Conservation (phyloP, 768 basidiomycete genomes). For the Suillus spraguei region DNA sequence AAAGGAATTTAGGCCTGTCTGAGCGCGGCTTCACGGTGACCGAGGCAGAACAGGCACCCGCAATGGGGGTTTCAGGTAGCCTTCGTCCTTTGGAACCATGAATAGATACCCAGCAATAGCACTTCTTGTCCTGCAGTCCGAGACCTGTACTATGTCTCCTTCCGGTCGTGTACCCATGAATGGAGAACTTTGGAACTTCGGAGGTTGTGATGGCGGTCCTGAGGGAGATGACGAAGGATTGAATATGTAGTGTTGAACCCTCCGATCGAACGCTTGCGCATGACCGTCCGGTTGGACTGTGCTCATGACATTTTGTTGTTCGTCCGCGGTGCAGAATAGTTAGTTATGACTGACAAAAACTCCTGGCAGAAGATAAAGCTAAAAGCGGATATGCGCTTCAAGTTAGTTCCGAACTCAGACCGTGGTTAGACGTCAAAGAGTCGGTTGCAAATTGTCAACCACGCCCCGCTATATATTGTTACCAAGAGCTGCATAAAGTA, state of each 20-base stretch:
- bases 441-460: neutral
- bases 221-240: constrained; percentile 43
- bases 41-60: constrained; percentile 45
- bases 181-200: constrained; percentile 61
- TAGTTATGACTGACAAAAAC: neutral
- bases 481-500: neutral
- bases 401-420: neutral
- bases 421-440: neutral
- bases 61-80: constrained; percentile 58
- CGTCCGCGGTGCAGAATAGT: neutral
- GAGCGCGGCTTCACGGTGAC: constrained; percentile 8
- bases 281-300: constrained; percentile 68
- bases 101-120: constrained; percentile 58
- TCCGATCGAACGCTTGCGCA: constrained; percentile 51
- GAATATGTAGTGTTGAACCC: constrained; percentile 78
- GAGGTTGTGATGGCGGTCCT: constrained; percentile 40
- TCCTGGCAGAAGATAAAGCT: neutral
- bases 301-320: constrained; percentile 44
- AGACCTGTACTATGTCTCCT: constrained; percentile 68
- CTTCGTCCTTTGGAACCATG: constrained; percentile 66
- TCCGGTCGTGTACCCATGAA: constrained; percentile 75
- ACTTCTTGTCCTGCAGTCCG: constrained; percentile 41
- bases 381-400: constrained; percentile 1
- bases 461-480: neutral
- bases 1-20: constrained; percentile 62